Percentiles rank a stretch among this genome's conserved stretches.
These are phyloP conservation scores for Tetraselmis chui DNA, from an alignment of 139 green algal species.

Conservation along the genomic window DNA sequence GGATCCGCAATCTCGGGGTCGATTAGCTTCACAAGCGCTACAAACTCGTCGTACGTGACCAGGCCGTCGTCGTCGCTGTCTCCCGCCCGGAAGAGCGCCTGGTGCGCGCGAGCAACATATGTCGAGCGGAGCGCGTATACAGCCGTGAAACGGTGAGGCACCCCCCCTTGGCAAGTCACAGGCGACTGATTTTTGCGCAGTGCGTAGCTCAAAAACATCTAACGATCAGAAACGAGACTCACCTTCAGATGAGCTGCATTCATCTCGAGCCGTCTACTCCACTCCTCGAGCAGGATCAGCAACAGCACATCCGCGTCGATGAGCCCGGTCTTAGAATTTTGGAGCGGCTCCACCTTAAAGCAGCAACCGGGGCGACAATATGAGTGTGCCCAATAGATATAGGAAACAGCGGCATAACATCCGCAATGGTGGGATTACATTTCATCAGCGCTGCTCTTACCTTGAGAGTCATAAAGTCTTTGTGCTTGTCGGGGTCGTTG, in stretches of 20 bases:
- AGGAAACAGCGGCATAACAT: too few relatives aligned
- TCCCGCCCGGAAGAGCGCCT: slow-evolving; percentile 28
- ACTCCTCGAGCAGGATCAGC: slow-evolving; percentile 1
- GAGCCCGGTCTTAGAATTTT: background rate
- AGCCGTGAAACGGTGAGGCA: too few relatives aligned
- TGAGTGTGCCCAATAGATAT: too few relatives aligned
- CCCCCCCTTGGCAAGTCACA: too few relatives aligned
- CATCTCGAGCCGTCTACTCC: background rate
- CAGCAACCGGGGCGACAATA: background rate
- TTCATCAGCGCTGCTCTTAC: too few relatives aligned
- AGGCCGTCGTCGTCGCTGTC: slow-evolving; percentile 30
- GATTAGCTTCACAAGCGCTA: background rate
- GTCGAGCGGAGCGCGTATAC: background rate
- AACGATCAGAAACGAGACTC: too few relatives aligned
- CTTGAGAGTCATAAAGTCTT: background rate
- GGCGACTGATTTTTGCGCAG: too few relatives aligned
- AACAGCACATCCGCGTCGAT: background rate
- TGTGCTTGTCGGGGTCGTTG: background rate
- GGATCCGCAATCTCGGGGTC: background rate
- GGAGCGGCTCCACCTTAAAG: background rate
- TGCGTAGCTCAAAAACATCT: too few relatives aligned
- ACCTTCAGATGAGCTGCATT: background rate
- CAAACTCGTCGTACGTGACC: slow-evolving; percentile 31
- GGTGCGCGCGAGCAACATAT: background rate
- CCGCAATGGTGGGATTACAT: too few relatives aligned